A percentile compares a stretch with the other conserved stretches of the same genome.
Conservation (phyloP, 352 stramenopile genomes). For the Pythium sukuiense region DNA sequence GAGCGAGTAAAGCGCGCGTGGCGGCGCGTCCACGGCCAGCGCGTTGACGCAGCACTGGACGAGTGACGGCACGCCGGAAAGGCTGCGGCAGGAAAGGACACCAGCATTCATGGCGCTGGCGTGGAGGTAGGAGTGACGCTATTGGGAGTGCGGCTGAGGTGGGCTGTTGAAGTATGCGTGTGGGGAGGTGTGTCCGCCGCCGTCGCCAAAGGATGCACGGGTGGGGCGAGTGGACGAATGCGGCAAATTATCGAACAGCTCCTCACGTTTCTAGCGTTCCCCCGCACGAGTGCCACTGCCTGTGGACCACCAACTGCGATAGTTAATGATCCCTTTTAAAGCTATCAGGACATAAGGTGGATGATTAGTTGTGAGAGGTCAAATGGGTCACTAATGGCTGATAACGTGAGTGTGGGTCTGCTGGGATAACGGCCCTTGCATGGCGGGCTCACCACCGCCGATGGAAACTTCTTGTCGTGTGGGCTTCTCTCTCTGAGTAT, state of each 20-base stretch:
- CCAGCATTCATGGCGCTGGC: neutral
- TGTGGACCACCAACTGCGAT: conserved; percentile 21
- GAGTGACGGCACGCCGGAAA: conserved; percentile 43
- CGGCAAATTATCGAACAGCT: neutral
- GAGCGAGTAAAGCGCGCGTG: conserved; percentile 53
- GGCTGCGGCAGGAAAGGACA: conserved; percentile 2
- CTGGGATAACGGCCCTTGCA: neutral
- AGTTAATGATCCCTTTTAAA: conserved; percentile 2
- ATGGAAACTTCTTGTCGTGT: conserved; percentile 24
- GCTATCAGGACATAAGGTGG: neutral
- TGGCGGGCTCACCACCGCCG: neutral
- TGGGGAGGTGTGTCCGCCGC: neutral
- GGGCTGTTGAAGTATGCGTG: too few relatives aligned
- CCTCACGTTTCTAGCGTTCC: conserved; percentile 20
- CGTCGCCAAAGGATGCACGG: conserved; percentile 2
- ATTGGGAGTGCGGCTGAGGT: neutral
- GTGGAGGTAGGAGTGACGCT: too few relatives aligned
- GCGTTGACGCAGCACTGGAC: conserved; percentile 60
- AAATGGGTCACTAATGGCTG: conserved; percentile 11
- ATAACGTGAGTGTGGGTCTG: conserved; percentile 16
- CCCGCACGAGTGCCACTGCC: conserved; percentile 18
- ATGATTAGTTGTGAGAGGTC: conserved; percentile 9
- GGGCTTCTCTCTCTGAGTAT: neutral
- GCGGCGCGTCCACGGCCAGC: conserved; percentile 52
- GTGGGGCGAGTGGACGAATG: neutral